Base-by-base conservation (phyloP, 2,329 filamentous ascomycete species). In the Gnomoniopsis sp. region DNA sequence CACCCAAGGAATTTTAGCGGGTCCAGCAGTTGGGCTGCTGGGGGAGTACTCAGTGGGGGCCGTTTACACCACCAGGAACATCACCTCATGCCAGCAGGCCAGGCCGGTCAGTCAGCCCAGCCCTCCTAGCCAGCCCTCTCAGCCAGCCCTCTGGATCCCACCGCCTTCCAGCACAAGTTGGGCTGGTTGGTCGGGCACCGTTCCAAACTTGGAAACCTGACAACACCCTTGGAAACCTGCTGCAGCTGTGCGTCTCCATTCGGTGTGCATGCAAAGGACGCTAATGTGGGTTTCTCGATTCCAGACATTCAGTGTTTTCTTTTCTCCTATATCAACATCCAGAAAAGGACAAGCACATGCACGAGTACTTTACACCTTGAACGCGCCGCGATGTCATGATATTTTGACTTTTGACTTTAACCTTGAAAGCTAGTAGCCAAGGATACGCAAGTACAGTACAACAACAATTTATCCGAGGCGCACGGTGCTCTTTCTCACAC, bases 201-300 rank as follows among this genome's bases (percentile, higher is more conserved):
- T 34, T 50, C 23, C 48, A 34, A 34, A 17, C 36, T 41, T 50
- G 48, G 48, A 50, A 19, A 30, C 50, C 50, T 21, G 14, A 19
- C 34, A 36, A 23, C n/a, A n/a, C 50, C 41, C 22, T 30, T 46
- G 41, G 41, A 41, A 53, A 12, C n/a, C n/a, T n/a, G n/a, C 22
- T 53, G 43, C 43, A 19, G 51, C 34, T 43, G 48, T 23, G 38
- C 23, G 17, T 33, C 55, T 53, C 30, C 33, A 53, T 57, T 43
- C 53, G 58, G 48, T 11, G 12, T 33, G 34, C 19, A 30, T 4
- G 26, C 26, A 30, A 30, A 30, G 26, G 50, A 53, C 59, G 59
- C 59, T 61, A 61, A 61, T 61, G 59, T 61, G 59, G 55, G 59
- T 55, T 8, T 30, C n/a, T 53, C 51, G 47, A 23, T 48, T 38